phyloP scores from a whole-genome alignment of 2,329 filamentous ascomycete species.

The Pezicula neosporulosa region DNA sequence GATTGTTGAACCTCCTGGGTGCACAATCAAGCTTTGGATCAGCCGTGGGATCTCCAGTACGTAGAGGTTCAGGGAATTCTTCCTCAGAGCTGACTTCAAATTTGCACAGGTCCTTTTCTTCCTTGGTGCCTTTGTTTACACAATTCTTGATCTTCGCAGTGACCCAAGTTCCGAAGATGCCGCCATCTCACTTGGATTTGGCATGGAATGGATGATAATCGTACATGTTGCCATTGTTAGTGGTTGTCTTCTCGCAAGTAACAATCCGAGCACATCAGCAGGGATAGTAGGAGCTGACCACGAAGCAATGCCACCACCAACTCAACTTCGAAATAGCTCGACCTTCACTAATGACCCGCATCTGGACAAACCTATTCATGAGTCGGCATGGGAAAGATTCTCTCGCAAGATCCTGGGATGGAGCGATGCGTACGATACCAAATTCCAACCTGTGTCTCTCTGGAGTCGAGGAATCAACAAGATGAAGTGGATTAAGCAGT shows the following conservation, averaged over 20 bases:
- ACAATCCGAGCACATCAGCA: slow-evolving; percentile 21
- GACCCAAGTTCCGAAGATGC: slow-evolving; percentile 20
- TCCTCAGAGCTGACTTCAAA: too few relatives aligned
- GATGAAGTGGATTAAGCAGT: slow-evolving; percentile 9
- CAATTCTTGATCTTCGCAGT: slow-evolving; percentile 10
- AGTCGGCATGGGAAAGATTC: slow-evolving; percentile 1
- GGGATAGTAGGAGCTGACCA: slow-evolving; percentile 9
- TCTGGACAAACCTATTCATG: background rate
- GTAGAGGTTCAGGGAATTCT: too few relatives aligned
- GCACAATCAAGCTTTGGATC: slow-evolving; percentile 15
- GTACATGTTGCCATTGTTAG: slow-evolving; percentile 27
- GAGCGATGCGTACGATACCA: slow-evolving; percentile 9
- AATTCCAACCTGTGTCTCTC: slow-evolving; percentile 11
- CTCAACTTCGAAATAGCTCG: background rate
- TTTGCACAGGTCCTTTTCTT: slow-evolving; percentile 12
- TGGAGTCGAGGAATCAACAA: slow-evolving; percentile 10
- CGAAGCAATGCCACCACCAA: slow-evolving; percentile 2
- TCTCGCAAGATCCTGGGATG: slow-evolving; percentile 3
- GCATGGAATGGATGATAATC: slow-evolving; percentile 28
- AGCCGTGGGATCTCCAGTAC: slow-evolving; percentile 11
- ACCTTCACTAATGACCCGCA: background rate
- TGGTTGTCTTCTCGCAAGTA: slow-evolving; percentile 26
- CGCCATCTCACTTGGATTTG: slow-evolving; percentile 25
- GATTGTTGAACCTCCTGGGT: slow-evolving; percentile 23
- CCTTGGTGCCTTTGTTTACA: slow-evolving; percentile 17